phyloP scores from a whole-genome alignment of 768 basidiomycete species.

The Hypholoma fasciculare region DNA sequence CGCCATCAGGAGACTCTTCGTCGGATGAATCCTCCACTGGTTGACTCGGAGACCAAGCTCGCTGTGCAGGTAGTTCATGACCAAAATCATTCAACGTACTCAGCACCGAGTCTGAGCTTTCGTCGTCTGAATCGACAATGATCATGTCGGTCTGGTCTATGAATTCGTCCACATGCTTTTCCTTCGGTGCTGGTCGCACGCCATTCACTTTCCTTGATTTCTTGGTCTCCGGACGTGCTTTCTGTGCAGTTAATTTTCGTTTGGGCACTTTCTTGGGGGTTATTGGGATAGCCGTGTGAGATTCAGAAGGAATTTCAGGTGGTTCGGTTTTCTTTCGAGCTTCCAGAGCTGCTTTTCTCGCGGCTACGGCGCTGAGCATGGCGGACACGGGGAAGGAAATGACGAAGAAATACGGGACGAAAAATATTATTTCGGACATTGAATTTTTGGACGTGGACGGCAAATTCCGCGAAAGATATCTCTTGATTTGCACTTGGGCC shows the following conservation, averaged over 20 bases:
- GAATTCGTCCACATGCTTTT: slow-evolving; percentile 29
- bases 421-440: neutral
- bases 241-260: slow-evolving; percentile 39
- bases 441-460: neutral
- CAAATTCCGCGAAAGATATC: neutral
- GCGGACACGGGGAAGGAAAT: neutral
- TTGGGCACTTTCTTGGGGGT: slow-evolving; percentile 32
- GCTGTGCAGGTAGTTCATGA: slow-evolving; percentile 18
- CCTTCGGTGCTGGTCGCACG: slow-evolving; percentile 27
- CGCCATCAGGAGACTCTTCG: slow-evolving; percentile 36
- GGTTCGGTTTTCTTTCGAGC: slow-evolving; percentile 19
- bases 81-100: slow-evolving; percentile 15
- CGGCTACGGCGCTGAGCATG: slow-evolving; percentile 77
- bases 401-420: neutral
- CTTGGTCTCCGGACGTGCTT: slow-evolving; percentile 14
- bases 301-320: slow-evolving; percentile 2
- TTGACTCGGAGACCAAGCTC: slow-evolving; percentile 63
- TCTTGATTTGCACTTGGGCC: no score
- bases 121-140: slow-evolving; percentile 37
- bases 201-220: slow-evolving; percentile 12
- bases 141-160: slow-evolving; percentile 37
- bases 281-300: slow-evolving; percentile 2
- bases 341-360: slow-evolving; percentile 59
- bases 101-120: slow-evolving; percentile 23
- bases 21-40: slow-evolving; percentile 49